Conservation (phyloP, 225 moss, liverwort and hornwort species). For the Takakia lepidozioides region DNA sequence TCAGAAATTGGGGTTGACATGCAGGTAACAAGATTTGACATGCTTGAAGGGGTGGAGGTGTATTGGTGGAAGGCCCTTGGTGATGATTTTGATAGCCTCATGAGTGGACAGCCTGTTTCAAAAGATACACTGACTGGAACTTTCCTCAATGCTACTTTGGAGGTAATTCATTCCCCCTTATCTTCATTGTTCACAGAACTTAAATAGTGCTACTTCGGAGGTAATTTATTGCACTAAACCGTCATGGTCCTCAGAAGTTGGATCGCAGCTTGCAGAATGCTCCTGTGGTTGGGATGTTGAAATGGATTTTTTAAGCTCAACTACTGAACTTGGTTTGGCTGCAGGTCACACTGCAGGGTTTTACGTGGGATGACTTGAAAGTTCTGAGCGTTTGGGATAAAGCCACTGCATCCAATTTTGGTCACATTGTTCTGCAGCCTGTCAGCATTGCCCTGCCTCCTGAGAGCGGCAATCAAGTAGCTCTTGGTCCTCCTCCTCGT, state of each 20-base stretch:
- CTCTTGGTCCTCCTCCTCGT: slow-evolving; percentile 37
- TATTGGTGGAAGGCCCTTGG: slow-evolving; percentile 88
- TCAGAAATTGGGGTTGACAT: no score
- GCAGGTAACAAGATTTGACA: slow-evolving; percentile 91
- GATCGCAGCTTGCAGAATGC: no score
- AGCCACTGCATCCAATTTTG: slow-evolving; percentile 91
- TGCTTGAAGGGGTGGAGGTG: slow-evolving; percentile 81
- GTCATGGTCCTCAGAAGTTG: no score
- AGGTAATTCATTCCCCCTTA: no score
- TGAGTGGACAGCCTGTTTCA: slow-evolving; percentile 63
- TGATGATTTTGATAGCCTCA: slow-evolving; percentile 75
- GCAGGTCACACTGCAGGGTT: slow-evolving; percentile 56
- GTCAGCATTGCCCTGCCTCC: slow-evolving; percentile 23
- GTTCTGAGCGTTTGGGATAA: slow-evolving; percentile 94
- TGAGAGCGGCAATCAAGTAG: slow-evolving; percentile 33
- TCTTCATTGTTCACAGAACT: no score
- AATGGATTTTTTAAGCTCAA: no score
- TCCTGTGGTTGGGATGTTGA: no score
- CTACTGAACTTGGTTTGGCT: no score
- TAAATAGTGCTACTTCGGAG: no score
- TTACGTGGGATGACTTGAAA: slow-evolving; percentile 65
- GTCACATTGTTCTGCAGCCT: slow-evolving; percentile 64
- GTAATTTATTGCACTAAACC: no score
- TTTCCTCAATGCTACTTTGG: slow-evolving; percentile 44
- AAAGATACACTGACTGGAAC: slow-evolving; percentile 38